Evolutionary conservation across 2,329 filamentous ascomycete genomes (phyloP).

Genomic region (Aspergillus sp.): DNA sequence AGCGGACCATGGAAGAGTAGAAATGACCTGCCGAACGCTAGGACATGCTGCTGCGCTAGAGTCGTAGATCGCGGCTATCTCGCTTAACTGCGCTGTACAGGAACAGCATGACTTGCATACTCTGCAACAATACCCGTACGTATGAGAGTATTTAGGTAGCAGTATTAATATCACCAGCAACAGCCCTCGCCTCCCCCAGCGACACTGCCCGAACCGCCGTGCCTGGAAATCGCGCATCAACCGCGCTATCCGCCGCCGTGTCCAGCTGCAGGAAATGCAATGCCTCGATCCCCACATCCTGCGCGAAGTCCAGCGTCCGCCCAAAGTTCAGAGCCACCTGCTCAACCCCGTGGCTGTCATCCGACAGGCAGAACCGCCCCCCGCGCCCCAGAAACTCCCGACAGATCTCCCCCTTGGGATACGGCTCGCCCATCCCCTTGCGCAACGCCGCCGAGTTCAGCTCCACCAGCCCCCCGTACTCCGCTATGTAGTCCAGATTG

Average conservation of each 20-base stretch:
- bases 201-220: conserved; percentile 23
- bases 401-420: conserved; percentile 71
- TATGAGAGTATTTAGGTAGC: too few species aligned
- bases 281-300: conserved; percentile 34
- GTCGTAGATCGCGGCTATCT: neutral
- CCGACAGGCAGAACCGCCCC: conserved; percentile 80
- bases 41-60: neutral
- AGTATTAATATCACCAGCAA: too few species aligned
- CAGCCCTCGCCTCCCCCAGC: conserved; percentile 27
- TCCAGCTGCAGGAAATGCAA: conserved; percentile 30
- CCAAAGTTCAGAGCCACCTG: conserved; percentile 82
- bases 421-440: conserved; percentile 85
- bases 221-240: conserved; percentile 29
- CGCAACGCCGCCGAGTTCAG: conserved; percentile 78
- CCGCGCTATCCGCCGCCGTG: conserved; percentile 8
- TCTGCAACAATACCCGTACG: too few species aligned
- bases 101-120: too few species aligned
- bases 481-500: conserved; percentile 62
- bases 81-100: too few species aligned
- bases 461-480: conserved; percentile 76
- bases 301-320: conserved; percentile 60
- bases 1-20: too few species aligned
- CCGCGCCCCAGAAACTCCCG: conserved; percentile 64
- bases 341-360: conserved; percentile 83
- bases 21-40: too few species aligned